Evolutionary conservation across 2,329 filamentous ascomycete genomes (phyloP).

Genomic region (Colletotrichum echinochloae): DNA sequence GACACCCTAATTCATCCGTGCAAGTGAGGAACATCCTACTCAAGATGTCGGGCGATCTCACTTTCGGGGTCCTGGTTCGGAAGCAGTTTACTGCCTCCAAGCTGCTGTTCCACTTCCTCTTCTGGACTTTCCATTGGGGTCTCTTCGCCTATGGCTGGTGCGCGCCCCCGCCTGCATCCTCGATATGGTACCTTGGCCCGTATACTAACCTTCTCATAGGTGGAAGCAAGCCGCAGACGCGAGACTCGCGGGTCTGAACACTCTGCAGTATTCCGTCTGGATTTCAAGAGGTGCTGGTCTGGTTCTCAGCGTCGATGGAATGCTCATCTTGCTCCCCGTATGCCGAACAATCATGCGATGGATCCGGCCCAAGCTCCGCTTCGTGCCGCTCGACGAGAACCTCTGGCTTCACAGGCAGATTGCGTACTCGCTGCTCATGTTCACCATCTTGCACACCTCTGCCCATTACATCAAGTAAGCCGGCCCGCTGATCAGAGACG

Average conservation of each 20-base stretch:
- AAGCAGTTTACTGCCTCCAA: conserved; percentile 79
- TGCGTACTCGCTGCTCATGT: conserved; percentile 89
- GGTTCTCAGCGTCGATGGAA: conserved; percentile 84
- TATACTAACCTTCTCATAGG: conserved; percentile 63
- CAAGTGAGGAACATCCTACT: conserved; percentile 45
- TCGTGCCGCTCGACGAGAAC: conserved; percentile 94
- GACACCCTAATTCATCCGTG: conserved; percentile 53
- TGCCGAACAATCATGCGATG: conserved; percentile 90
- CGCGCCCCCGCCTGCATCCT: conserved; percentile 48
- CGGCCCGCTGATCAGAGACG: conserved; percentile 46
- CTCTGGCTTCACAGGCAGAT: conserved; percentile 97
- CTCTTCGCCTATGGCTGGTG: conserved; percentile 91
- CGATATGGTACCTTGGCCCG: not conserved
- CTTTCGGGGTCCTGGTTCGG: conserved; percentile 57
- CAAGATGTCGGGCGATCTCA: conserved; percentile 53
- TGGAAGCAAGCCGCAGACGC: conserved; percentile 78
- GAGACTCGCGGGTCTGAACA: conserved; percentile 82
- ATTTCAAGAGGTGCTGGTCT: conserved; percentile 93
- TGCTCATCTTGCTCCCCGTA: conserved; percentile 92
- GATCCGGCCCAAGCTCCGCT: conserved; percentile 87
- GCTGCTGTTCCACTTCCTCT: conserved; percentile 82
- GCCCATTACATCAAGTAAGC: conserved; percentile 94
- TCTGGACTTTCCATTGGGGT: conserved; percentile 82
- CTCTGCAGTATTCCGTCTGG: conserved; percentile 90
- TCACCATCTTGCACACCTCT: conserved; percentile 79